These are phyloP conservation scores for Citeromyces nyonsensis DNA, from an alignment of 805 yeast genomes.

Conservation along the genomic window DNA sequence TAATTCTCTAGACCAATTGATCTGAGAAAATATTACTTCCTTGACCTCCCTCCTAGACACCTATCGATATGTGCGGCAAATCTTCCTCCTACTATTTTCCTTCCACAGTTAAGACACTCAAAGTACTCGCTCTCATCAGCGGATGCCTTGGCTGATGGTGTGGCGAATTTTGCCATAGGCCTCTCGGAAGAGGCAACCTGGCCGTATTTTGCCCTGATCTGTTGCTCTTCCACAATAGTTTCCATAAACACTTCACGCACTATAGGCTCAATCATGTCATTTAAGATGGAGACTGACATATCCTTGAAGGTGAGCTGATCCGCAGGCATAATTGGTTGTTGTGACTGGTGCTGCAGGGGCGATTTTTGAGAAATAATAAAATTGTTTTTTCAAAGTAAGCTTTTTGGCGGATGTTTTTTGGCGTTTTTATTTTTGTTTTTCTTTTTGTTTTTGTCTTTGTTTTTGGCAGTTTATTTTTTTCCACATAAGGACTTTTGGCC, in stretches of 20 bases:
- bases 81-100: slow-evolving; percentile 82
- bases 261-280: slow-evolving; percentile 16
- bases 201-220: slow-evolving; percentile 15
- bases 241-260: slow-evolving; percentile 15
- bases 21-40: no score
- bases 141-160: background rate
- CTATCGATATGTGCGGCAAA: slow-evolving; percentile 90
- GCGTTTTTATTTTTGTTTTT: no score
- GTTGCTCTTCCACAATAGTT: slow-evolving; percentile 14
- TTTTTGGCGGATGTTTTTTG: no score
- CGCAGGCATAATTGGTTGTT: background rate
- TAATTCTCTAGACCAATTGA: no score
- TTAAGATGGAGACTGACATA: slow-evolving; percentile 13
- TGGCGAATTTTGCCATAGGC: background rate
- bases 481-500: no score
- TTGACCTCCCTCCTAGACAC: slow-evolving; percentile 62
- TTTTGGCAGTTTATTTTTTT: no score
- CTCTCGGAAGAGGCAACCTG: slow-evolving; percentile 5
- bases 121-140: slow-evolving; percentile 29
- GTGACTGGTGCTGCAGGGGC: no score
- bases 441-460: no score
- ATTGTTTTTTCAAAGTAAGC: no score
- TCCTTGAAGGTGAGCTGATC: slow-evolving; percentile 13
- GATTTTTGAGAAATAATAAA: no score
- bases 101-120: slow-evolving; percentile 64